Percentiles rank a stretch among this genome's conserved stretches.
These are phyloP conservation scores for Lactarius evosmus DNA, from an alignment of 768 basidiomycete species.

Conservation along the genomic window DNA sequence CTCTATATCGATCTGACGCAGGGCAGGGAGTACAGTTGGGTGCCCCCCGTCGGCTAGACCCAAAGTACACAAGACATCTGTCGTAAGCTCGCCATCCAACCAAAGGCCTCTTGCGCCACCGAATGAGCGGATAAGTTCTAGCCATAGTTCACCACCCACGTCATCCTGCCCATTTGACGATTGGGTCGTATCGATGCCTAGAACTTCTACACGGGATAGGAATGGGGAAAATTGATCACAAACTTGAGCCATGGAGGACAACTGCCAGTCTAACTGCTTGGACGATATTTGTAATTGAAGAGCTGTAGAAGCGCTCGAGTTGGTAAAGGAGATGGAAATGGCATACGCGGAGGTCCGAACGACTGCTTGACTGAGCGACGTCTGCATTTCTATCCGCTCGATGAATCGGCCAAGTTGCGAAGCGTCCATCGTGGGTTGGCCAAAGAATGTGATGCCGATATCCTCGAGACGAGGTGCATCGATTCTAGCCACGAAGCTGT, in stretches of 20 bases:
- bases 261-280: too few relatives aligned
- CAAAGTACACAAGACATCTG: neutral
- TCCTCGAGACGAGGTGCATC: neutral
- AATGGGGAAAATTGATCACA: too few relatives aligned
- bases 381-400: neutral
- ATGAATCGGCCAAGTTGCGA: neutral
- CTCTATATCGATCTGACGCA: too few relatives aligned
- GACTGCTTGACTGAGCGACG: too few relatives aligned
- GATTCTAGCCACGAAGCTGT: neutral
- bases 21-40: neutral
- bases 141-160: neutral
- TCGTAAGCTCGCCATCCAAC: rapidly evolving
- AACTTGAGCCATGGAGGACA: too few relatives aligned
- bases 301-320: too few relatives aligned
- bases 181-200: too few relatives aligned
- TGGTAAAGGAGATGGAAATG: too few relatives aligned
- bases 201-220: too few relatives aligned
- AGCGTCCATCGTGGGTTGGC: neutral
- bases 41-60: neutral
- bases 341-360: too few relatives aligned
- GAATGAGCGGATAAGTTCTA: neutral
- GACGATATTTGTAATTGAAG: too few relatives aligned
- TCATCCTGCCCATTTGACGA: neutral
- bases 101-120: neutral
- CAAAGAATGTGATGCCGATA: neutral